Conservation (phyloP, 768 basidiomycete genomes). For the Crucibulum laeve region DNA sequence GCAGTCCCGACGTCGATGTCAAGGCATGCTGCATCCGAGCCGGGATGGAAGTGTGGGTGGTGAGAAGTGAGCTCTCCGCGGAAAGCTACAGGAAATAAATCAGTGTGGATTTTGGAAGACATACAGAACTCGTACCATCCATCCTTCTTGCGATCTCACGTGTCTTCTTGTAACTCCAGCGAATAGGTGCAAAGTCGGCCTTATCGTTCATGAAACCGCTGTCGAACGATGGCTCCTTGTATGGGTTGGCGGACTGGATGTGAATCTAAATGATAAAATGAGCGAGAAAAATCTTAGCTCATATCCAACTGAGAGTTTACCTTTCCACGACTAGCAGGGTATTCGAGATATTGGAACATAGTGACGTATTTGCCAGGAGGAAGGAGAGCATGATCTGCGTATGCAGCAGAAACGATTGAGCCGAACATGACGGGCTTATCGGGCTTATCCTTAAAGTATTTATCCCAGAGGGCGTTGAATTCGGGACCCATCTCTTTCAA, state of each 20-base stretch:
- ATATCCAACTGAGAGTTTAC: slow-evolving; percentile 18
- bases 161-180: slow-evolving; percentile 77
- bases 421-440: slow-evolving; percentile 79
- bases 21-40: slow-evolving; percentile 50
- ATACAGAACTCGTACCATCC: slow-evolving; percentile 45
- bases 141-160: slow-evolving; percentile 68
- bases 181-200: slow-evolving; percentile 71
- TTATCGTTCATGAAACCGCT: slow-evolving; percentile 79
- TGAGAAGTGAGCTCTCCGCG: slow-evolving; percentile 70
- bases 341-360: slow-evolving; percentile 75
- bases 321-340: slow-evolving; percentile 71
- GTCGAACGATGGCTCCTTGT: slow-evolving; percentile 61
- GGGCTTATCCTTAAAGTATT: slow-evolving; percentile 75
- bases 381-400: slow-evolving; percentile 66
- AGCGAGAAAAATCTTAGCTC: neutral
- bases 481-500: slow-evolving; percentile 78
- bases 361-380: slow-evolving; percentile 71
- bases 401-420: slow-evolving; percentile 65
- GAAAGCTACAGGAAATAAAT: slow-evolving; percentile 40
- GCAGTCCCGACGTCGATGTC: slow-evolving; percentile 71
- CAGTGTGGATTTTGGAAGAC: neutral
- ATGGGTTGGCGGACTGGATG: slow-evolving; percentile 55
- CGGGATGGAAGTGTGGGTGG: slow-evolving; percentile 73
- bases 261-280: slow-evolving; percentile 41
- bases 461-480: slow-evolving; percentile 64